phyloP scores from a whole-genome alignment of 768 basidiomycete species.

The Pleurotus citrinopileatus region DNA sequence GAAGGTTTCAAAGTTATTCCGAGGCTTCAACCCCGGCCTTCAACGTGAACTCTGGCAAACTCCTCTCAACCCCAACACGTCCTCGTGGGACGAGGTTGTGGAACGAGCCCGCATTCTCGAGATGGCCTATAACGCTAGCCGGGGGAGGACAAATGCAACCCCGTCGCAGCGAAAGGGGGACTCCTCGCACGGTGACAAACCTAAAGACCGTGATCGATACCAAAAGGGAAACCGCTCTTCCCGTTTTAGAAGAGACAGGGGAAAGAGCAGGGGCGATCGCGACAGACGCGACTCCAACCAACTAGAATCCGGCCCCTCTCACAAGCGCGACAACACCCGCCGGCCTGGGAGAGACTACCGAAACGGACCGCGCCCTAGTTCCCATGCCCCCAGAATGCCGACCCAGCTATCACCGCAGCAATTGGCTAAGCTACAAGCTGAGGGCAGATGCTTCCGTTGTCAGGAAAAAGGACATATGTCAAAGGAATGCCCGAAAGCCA shows the following conservation, averaged over 20 bases:
- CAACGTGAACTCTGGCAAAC: constrained; percentile 26
- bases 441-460: background rate
- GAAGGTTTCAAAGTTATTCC: constrained; percentile 29
- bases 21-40: constrained; percentile 21
- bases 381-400: background rate
- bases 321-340: background rate
- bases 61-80: constrained; percentile 22
- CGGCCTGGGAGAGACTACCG: background rate
- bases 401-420: background rate
- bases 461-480: background rate
- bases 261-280: background rate
- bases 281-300: background rate
- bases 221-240: background rate
- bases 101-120: constrained; percentile 28
- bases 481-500: background rate
- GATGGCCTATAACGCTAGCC: constrained; percentile 13
- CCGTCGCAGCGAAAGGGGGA: background rate
- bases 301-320: background rate
- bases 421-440: background rate
- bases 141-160: background rate
- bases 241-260: background rate
- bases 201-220: no score
- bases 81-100: constrained; percentile 21
- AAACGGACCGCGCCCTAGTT: background rate
- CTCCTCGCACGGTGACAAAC: background rate